phyloP scores from a whole-genome alignment of 2,329 filamentous ascomycete species.

The Fusarium buxicola region DNA sequence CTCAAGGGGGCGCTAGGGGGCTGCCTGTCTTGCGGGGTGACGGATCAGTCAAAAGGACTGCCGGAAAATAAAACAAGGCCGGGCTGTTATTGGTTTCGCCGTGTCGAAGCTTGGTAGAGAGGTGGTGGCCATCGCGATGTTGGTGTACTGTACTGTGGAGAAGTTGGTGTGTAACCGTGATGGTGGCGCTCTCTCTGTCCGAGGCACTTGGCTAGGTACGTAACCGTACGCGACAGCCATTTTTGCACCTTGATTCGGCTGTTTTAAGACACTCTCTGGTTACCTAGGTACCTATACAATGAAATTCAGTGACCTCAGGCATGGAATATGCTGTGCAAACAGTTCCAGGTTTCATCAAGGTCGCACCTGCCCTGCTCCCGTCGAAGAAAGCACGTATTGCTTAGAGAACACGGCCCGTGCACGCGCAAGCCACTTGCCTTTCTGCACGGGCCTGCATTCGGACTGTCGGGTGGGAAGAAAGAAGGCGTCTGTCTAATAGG shows the following conservation, averaged over 20 bases:
- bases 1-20: constrained; percentile 30
- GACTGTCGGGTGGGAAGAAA: constrained; percentile 27
- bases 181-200: constrained; percentile 25
- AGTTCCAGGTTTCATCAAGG: constrained; percentile 15
- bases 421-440: constrained; percentile 20
- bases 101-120: constrained; percentile 8
- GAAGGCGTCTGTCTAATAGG: constrained; percentile 20
- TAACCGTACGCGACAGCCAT: constrained; percentile 10
- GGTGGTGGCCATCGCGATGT: constrained; percentile 28
- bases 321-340: not conserved
- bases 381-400: too few species aligned
- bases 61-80: constrained; percentile 35
- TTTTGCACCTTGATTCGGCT: too few species aligned
- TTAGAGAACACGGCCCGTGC: constrained; percentile 37
- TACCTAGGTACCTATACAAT: too few species aligned
- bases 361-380: constrained; percentile 6
- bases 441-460: constrained; percentile 35
- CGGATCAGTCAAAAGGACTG: constrained; percentile 30
- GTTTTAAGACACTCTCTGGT: too few species aligned
- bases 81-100: constrained; percentile 32
- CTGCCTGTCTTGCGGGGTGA: constrained; percentile 9
- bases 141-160: constrained; percentile 9
- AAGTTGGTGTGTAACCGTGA: constrained; percentile 28
- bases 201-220: constrained; percentile 33
- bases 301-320: not conserved